Evolutionary conservation across 139 green algal genomes (phyloP).

Genomic region (Chlamydomonas sp.): DNA sequence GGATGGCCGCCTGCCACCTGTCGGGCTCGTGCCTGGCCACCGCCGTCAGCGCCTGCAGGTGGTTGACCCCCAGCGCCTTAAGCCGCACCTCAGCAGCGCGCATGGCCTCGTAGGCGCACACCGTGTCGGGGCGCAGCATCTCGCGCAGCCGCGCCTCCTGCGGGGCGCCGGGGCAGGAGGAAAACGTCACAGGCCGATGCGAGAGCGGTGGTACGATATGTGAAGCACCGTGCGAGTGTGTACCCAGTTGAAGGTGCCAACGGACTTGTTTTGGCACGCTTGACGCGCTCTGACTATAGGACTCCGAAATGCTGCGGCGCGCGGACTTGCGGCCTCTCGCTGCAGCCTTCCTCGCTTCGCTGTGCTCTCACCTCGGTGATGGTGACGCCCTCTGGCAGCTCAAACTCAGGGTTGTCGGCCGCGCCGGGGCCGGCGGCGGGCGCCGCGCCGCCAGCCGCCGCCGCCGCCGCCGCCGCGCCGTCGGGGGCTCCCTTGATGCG

Average conservation of each 20-base stretch:
- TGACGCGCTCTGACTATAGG: too few species aligned
- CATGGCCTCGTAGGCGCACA: conserved; percentile 37
- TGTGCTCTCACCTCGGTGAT: conserved; percentile 25
- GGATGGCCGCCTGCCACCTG: conserved; percentile 28
- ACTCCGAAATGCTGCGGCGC: too few species aligned
- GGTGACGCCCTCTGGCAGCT: conserved; percentile 14
- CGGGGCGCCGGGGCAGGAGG: neutral
- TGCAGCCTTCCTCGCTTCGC: too few species aligned
- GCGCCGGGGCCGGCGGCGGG: too few species aligned
- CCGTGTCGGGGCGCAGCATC: conserved; percentile 31
- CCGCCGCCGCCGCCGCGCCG: neutral
- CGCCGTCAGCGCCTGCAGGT: conserved; percentile 21
- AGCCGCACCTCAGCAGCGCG: conserved; percentile 16
- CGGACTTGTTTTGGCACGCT: too few species aligned
- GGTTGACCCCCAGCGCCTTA: conserved; percentile 1
- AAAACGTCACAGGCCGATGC: neutral
- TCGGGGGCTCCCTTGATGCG: neutral
- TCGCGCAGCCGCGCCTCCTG: conserved; percentile 39
- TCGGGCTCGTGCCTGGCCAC: conserved; percentile 20
- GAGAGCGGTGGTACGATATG: neutral
- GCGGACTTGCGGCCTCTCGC: too few species aligned
- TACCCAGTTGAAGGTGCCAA: neutral
- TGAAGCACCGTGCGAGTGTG: neutral
- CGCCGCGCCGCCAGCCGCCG: neutral
- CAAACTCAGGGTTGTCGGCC: conserved; percentile 21